Percentiles rank a stretch among this genome's conserved stretches.
These are phyloP conservation scores for Trypanosoma avium DNA, from an alignment of 208 protist genomes.

Conservation along the genomic window DNA sequence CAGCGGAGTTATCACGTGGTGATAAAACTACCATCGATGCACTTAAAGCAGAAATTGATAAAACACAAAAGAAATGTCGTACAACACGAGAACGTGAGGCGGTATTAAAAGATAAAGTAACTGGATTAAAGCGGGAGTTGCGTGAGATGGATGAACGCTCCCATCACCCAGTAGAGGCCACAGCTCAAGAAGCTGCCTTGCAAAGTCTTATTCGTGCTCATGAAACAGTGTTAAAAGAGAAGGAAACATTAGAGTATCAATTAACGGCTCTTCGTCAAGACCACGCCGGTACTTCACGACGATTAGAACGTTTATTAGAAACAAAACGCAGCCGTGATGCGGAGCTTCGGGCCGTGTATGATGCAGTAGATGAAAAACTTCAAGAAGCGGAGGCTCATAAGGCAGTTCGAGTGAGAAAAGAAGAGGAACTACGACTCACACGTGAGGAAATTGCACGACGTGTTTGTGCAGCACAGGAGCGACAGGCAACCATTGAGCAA, in stretches of 20 bases:
- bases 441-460: conserved; percentile 56
- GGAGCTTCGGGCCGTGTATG: conserved; percentile 43
- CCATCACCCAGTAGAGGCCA: conserved; percentile 83
- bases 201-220: conserved; percentile 91
- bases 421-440: conserved; percentile 76
- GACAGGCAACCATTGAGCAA: conserved; percentile 53
- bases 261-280: conserved; percentile 53
- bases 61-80: conserved; percentile 93
- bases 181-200: conserved; percentile 93
- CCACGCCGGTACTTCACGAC: conserved; percentile 39
- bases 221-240: conserved; percentile 91
- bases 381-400: conserved; percentile 59
- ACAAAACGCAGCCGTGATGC: conserved; percentile 46
- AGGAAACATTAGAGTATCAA: conserved; percentile 76
- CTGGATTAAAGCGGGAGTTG: conserved; percentile 93
- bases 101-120: conserved; percentile 93
- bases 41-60: conserved; percentile 93
- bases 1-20: conserved; percentile 92
- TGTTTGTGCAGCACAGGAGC: conserved; percentile 30
- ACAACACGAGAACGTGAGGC: conserved; percentile 93
- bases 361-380: conserved; percentile 46
- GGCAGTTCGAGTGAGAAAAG: conserved; percentile 63
- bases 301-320: conserved; percentile 46
- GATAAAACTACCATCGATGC: conserved; percentile 95
- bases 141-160: conserved; percentile 88